Evolutionary conservation across 2,329 filamentous ascomycete species (phyloP).

Genomic region (Beauveria medogensis): DNA sequence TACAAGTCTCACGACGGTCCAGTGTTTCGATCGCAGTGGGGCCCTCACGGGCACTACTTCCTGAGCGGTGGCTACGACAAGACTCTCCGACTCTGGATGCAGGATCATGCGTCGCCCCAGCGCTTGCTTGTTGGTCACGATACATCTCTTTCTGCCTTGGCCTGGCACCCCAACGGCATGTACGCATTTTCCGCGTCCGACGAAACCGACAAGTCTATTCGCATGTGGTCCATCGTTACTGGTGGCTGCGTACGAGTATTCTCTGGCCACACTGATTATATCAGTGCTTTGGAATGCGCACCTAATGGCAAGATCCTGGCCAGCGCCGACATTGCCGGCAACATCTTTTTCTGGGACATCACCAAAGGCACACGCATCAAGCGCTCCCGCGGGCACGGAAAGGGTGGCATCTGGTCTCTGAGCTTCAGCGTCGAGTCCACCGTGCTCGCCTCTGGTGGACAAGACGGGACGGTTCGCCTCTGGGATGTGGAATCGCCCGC

Average conservation of each 20-base stretch:
- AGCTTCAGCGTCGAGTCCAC: constrained; percentile 91
- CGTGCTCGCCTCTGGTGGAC: constrained; percentile 80
- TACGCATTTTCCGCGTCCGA: constrained; percentile 91
- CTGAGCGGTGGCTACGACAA: constrained; percentile 80
- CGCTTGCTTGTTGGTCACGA: constrained; percentile 89
- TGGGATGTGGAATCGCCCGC: constrained; percentile 81
- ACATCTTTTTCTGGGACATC: constrained; percentile 91
- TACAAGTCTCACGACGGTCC: constrained; percentile 92
- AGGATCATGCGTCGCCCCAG: constrained; percentile 83
- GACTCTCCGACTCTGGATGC: constrained; percentile 83
- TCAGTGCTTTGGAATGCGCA: constrained; percentile 77
- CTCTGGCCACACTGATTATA: constrained; percentile 80
- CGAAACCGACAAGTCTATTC: constrained; percentile 77
- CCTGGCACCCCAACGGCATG: constrained; percentile 89
- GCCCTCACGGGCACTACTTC: constrained; percentile 94
- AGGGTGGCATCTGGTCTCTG: constrained; percentile 87
- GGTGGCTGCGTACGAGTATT: constrained; percentile 87
- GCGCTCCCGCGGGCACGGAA: constrained; percentile 86
- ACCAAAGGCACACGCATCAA: constrained; percentile 80
- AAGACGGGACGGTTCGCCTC: constrained; percentile 84
- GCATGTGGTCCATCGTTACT: constrained; percentile 93
- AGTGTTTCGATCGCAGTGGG: constrained; percentile 82
- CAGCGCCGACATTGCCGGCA: constrained; percentile 78
- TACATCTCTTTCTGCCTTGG: constrained; percentile 80
- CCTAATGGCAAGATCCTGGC: constrained; percentile 87